Evolutionary conservation across 495 filamentous ascomycete species (phyloP), one percentile per base, ranked within the genome.

Genomic region (Tricharina praecox): DNA sequence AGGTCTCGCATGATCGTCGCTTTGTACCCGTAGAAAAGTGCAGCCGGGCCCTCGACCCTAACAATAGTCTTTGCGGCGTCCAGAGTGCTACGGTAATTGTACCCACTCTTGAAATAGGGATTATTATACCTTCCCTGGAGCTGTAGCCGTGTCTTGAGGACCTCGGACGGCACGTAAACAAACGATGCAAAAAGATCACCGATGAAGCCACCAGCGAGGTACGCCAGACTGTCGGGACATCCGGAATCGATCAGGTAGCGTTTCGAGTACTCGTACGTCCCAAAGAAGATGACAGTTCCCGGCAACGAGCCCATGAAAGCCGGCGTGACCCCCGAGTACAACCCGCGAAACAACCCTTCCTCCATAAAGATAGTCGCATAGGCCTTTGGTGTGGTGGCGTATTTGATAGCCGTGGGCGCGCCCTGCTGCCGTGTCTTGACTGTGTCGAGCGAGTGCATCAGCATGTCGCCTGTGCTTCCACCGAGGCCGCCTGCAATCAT

Each of bases 401-500:
- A 96, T 64, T 82, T 88, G 1, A 88, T 81, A 15, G 88, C 90
- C 40, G 90, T 72, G 24, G 86, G 85, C 58, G 95, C 92, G 55
- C 90, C 90, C 67, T 97, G 90, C 64, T 96, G 90, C 44, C 90
- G 75, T n/a, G 90, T 97, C 66, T 97, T 97, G 46, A 97, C 90
- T 5, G 90, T 97, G 67, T 97, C 90, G 62, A 97, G 73, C 37
- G 88, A 95, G 64, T 97, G 90, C 92, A 97, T 96, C 50, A 97
- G 68, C 74, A 97, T 84, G 64, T 97, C 90, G 43, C 90, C 90
- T 38, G 81, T 87, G 23, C 81, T 85, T 21, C 90, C 90, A 52
- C 90, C 90, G 20, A 83, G 62, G 45, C 87, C 90, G 48, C 90
- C 90, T 10, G 92, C 90, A 50, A 96, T 68, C 88, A 95, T 96